A percentile compares a stretch with the other conserved stretches of the same genome.
phyloP scores from a whole-genome alignment of 441 rosid species.

The Euphorbia celastroides region DNA sequence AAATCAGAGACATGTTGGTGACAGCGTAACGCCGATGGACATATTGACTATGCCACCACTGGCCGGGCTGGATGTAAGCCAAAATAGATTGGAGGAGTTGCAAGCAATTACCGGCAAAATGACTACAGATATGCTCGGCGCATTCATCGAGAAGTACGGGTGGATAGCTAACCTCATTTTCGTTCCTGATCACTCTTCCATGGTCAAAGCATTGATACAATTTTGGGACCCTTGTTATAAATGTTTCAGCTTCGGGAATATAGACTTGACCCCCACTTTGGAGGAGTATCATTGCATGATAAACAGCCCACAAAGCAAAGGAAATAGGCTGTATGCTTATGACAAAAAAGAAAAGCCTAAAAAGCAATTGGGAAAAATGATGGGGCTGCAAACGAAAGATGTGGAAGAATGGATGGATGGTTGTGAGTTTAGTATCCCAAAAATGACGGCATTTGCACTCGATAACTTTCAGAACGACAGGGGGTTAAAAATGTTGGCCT shows the following conservation, averaged over 20 bases:
- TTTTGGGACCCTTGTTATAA: background rate
- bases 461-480: background rate
- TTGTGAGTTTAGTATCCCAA: background rate
- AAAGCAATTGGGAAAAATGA: background rate
- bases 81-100: background rate
- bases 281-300: background rate
- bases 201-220: background rate
- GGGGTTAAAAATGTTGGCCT: background rate
- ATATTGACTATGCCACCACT: background rate
- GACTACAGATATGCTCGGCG: background rate
- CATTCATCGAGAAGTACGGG: background rate
- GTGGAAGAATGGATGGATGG: background rate
- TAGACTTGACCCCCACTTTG: background rate
- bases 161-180: background rate
- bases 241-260: background rate
- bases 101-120: too few species aligned
- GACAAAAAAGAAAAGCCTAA: background rate
- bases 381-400: background rate
- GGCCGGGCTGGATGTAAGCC: background rate
- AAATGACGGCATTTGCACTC: background rate
- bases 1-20: background rate
- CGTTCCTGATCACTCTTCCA: background rate
- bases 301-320: background rate
- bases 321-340: background rate
- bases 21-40: background rate